Conservation (phyloP, 257 asterid genomes). For the Paulownia fortunei region DNA sequence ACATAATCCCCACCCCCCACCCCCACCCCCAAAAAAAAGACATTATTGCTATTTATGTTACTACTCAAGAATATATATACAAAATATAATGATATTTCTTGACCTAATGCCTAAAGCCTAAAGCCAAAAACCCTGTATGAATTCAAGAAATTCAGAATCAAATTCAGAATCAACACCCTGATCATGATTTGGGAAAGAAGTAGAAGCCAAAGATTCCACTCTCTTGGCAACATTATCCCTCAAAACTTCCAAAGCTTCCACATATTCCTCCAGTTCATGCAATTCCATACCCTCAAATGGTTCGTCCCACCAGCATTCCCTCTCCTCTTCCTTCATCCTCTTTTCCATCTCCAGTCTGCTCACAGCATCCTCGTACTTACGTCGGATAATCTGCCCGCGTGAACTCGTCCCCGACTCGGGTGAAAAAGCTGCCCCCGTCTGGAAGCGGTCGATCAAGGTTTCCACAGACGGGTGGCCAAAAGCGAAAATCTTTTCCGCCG, state of each 20-base stretch:
- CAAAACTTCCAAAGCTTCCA: constrained; percentile 40
- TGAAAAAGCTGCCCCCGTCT: constrained; percentile 14
- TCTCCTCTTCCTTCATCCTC: constrained; percentile 2
- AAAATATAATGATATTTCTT: too few relatives aligned
- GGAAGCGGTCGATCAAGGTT: constrained; percentile 18
- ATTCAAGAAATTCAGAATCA: too few relatives aligned
- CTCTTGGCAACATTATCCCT: constrained; percentile 33
- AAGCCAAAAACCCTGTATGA: too few relatives aligned
- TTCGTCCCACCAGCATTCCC: constrained; percentile 48
- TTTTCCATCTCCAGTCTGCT: constrained; percentile 35
- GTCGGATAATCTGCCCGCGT: neutral
- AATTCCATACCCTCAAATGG: constrained; percentile 35
- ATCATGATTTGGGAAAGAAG: neutral
- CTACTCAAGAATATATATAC: too few relatives aligned
- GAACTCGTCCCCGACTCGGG: too few relatives aligned
- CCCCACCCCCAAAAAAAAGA: too few relatives aligned
- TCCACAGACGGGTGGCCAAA: constrained; percentile 41
- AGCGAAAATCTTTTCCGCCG: constrained; percentile 34
- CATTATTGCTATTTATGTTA: too few relatives aligned
- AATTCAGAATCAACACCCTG: neutral
- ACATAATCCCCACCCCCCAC: too few relatives aligned
- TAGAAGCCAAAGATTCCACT: constrained; percentile 28
- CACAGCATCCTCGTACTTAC: constrained; percentile 32
- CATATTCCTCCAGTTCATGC: constrained; percentile 50
- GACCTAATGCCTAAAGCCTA: too few relatives aligned